phyloP scores from a whole-genome alignment of 768 basidiomycete genomes.

The Mycena albidolilacea region DNA sequence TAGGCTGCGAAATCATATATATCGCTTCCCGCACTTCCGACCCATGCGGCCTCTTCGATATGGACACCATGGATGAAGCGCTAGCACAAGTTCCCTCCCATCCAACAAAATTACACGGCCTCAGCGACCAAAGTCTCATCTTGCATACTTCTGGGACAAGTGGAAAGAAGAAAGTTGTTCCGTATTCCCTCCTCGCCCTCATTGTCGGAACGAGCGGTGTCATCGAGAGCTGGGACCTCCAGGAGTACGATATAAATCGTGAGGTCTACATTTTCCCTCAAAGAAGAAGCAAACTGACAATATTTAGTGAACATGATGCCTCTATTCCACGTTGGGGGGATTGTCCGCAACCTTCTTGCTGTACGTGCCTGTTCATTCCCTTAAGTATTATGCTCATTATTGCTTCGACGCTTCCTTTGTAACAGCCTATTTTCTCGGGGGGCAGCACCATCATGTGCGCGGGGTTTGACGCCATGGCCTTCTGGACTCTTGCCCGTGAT shows the following conservation, averaged over 20 bases:
- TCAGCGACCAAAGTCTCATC: slow-evolving; percentile 65
- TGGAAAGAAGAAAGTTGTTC: slow-evolving; percentile 67
- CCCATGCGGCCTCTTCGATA: slow-evolving; percentile 58
- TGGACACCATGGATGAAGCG: slow-evolving; percentile 48
- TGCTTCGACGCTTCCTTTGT: not conserved
- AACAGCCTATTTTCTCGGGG: slow-evolving; percentile 64
- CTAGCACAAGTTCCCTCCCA: slow-evolving; percentile 29
- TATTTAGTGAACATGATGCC: slow-evolving; percentile 65
- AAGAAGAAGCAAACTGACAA: not conserved
- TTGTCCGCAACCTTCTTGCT: slow-evolving; percentile 68
- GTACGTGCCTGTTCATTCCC: slow-evolving; percentile 25
- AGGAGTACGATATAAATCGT: slow-evolving; percentile 61
- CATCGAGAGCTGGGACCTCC: slow-evolving; percentile 59
- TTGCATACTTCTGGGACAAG: slow-evolving; percentile 74
- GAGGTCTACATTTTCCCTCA: slow-evolving; percentile 31
- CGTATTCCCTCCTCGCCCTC: slow-evolving; percentile 58
- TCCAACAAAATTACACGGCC: slow-evolving; percentile 52
- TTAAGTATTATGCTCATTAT: slow-evolving; percentile 12
- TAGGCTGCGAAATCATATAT: slow-evolving; percentile 58
- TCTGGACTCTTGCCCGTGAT: slow-evolving; percentile 60
- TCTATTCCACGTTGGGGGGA: slow-evolving; percentile 73
- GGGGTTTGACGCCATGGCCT: slow-evolving; percentile 67
- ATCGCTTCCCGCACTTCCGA: slow-evolving; percentile 51
- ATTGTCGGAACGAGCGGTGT: slow-evolving; percentile 62
- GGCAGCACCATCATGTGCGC: slow-evolving; percentile 69